A percentile compares a stretch with the other conserved stretches of the same genome.
phyloP scores from a whole-genome alignment of 2,329 filamentous ascomycete genomes.

The Fusarium sp. region DNA sequence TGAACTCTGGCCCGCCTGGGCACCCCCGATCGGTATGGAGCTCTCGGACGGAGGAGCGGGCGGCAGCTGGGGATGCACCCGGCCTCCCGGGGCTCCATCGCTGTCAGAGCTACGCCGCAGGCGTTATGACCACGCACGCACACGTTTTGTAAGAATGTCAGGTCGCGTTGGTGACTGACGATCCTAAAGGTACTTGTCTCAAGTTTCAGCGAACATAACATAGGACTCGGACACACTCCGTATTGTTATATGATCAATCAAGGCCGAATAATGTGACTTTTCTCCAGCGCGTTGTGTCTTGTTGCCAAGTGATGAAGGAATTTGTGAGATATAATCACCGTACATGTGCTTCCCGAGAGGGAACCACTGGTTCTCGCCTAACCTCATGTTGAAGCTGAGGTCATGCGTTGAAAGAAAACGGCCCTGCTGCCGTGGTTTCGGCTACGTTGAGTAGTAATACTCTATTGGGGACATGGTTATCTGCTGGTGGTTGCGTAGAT shows the following conservation, averaged over 20 bases:
- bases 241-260: background rate
- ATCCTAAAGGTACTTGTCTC: conserved; percentile 41
- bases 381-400: background rate
- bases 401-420: conserved; percentile 13
- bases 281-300: background rate
- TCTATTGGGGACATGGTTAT: background rate
- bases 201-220: background rate
- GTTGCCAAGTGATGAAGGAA: background rate
- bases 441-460: background rate
- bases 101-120: conserved; percentile 38
- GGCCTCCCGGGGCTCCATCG: conserved; percentile 38
- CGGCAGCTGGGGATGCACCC: conserved; percentile 36
- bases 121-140: conserved; percentile 22
- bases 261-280: background rate
- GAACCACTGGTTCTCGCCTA: background rate
- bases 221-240: background rate
- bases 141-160: conserved; percentile 18
- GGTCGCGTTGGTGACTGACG: conserved; percentile 31
- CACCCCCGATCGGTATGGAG: conserved; percentile 46
- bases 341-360: background rate
- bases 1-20: conserved; percentile 45
- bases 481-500: conserved; percentile 7
- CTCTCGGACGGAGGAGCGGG: conserved; percentile 44
- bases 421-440: conserved; percentile 8
- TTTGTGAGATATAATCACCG: background rate